Evolutionary conservation across 768 basidiomycete species (phyloP).

Genomic region (Naganishia vishniacii): DNA sequence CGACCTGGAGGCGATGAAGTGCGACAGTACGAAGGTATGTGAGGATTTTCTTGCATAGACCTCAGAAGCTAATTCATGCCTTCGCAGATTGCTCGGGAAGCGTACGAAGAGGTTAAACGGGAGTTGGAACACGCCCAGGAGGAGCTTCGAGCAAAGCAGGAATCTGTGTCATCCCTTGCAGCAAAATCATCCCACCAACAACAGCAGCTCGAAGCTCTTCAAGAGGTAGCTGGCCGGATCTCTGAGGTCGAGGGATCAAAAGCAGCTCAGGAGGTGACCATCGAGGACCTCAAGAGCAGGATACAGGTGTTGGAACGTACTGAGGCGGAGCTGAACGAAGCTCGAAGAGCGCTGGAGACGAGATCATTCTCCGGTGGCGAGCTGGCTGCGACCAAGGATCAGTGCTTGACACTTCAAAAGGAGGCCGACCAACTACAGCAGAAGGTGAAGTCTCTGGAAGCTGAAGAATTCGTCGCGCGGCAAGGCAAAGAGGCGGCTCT

Average conservation of each 20-base stretch:
- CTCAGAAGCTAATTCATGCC: too few species aligned
- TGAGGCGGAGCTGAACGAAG: not conserved
- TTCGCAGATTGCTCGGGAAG: not conserved
- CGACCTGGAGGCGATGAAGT: not conserved
- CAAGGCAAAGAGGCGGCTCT: conserved; percentile 11
- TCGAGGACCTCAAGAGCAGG: not conserved
- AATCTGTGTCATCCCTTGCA: not conserved
- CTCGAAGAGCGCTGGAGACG: not conserved
- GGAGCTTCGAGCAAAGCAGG: conserved; percentile 1
- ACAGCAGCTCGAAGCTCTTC: not conserved
- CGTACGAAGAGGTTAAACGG: not conserved
- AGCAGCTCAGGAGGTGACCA: not conserved
- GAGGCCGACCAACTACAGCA: not conserved
- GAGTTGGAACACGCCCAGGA: not conserved
- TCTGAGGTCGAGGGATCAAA: not conserved
- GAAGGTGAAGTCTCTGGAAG: not conserved
- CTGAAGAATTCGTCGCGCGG: conserved; percentile 17
- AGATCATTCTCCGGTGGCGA: not conserved
- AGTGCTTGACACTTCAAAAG: not conserved
- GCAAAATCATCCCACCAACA: not conserved
- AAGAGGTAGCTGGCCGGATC: not conserved
- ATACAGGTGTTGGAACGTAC: not conserved
- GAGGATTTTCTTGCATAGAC: too few species aligned
- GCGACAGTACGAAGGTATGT: not conserved
- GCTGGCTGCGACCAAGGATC: not conserved